Conservation (phyloP, 768 basidiomycete genomes). For the Tubosaeta brunneosetosa region DNA sequence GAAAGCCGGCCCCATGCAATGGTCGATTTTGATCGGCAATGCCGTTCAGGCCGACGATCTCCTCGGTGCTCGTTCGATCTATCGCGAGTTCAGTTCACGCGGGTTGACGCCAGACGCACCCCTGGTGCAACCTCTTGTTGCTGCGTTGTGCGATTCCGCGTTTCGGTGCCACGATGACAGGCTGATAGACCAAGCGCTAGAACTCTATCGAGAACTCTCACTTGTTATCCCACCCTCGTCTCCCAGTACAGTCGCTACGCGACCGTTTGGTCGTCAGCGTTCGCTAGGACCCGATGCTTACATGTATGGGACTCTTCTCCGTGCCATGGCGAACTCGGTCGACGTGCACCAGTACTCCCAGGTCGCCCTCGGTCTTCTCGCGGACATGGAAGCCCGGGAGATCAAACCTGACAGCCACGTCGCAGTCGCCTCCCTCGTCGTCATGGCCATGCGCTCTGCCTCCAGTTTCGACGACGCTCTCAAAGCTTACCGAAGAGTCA, state of each 20-base stretch:
- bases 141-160: conserved; percentile 40
- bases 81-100: conserved; percentile 39
- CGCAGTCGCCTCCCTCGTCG: conserved; percentile 48
- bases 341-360: conserved; percentile 46
- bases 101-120: conserved; percentile 46
- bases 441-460: conserved; percentile 64
- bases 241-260: conserved; percentile 7
- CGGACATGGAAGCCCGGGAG: conserved; percentile 58
- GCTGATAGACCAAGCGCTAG: conserved; percentile 50
- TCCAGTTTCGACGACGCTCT: conserved; percentile 56
- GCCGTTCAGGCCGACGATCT: conserved; percentile 37
- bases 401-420: conserved; percentile 43
- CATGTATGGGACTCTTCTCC: conserved; percentile 53
- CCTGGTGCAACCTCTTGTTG: conserved; percentile 54
- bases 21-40: conserved; percentile 55
- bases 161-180: conserved; percentile 35
- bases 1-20: conserved; percentile 41
- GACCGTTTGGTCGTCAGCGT: conserved; percentile 28
- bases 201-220: conserved; percentile 47
- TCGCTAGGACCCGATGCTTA: conserved; percentile 44
- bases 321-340: conserved; percentile 41
- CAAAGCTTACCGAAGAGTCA: conserved; percentile 48
- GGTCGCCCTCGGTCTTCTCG: conserved; percentile 47
- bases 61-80: conserved; percentile 44
- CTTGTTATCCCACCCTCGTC: conserved; percentile 26